A percentile compares a stretch with the other conserved stretches of the same genome.
Evolutionary conservation across 2,329 filamentous ascomycete genomes (phyloP).

Genomic region (Purpureocillium lavendulum): DNA sequence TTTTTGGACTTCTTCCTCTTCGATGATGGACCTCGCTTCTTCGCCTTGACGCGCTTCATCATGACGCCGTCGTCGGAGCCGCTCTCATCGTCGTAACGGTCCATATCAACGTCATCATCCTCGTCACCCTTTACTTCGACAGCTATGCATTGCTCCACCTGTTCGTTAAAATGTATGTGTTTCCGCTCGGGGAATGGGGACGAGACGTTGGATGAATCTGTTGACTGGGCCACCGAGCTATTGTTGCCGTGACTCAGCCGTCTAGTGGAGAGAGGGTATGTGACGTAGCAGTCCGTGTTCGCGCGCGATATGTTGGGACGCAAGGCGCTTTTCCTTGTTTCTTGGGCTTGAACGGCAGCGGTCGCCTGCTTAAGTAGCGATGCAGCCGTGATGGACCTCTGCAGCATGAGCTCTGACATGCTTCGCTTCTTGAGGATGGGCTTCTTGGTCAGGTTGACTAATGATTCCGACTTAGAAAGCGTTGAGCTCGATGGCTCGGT

Average conservation of each 20-base stretch:
- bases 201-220: conserved; percentile 60
- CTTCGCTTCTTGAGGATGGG: conserved; percentile 94
- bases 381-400: conserved; percentile 78
- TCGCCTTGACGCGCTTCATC: conserved; percentile 62
- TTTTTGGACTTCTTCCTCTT: conserved; percentile 28
- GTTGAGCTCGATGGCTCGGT: conserved; percentile 31
- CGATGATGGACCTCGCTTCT: conserved; percentile 46
- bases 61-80: conserved; percentile 74
- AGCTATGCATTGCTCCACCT: conserved; percentile 92
- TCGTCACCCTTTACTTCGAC: conserved; percentile 79
- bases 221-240: conserved; percentile 54
- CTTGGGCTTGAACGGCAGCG: conserved; percentile 76
- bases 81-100: conserved; percentile 46
- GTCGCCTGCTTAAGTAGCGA: conserved; percentile 86
- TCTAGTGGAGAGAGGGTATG: conserved; percentile 54
- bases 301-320: conserved; percentile 52
- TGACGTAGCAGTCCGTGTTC: conserved; percentile 62
- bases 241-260: conserved; percentile 54
- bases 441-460: conserved; percentile 62
- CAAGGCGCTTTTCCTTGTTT: conserved; percentile 41
- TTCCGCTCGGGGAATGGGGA: conserved; percentile 60
- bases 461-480: conserved; percentile 51
- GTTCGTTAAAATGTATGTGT: conserved; percentile 94
- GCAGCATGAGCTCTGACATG: conserved; percentile 92
- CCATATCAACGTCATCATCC: conserved; percentile 57